Base-by-base conservation (phyloP, 2,329 filamentous ascomycete species). In the Phaeosphaeriaceae sp. region DNA sequence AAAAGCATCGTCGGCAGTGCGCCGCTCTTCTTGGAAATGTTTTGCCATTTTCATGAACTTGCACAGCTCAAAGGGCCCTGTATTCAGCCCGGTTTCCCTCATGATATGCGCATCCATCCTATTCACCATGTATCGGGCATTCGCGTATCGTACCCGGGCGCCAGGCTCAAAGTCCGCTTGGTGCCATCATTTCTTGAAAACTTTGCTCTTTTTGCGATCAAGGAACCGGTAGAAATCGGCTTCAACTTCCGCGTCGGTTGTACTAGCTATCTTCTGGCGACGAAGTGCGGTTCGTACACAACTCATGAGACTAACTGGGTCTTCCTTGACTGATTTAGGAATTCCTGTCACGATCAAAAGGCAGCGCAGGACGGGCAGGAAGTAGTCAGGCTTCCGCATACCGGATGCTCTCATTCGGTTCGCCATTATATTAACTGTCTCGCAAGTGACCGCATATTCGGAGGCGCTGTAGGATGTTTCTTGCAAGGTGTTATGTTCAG, bases 161-260 rank as follows among this genome's bases (percentile, higher is more conserved):
- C 72, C 67, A 0, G 75, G 73, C 39, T 77, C 74, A 1, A 78
- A 56, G 37, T 81, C 78, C 4, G 70, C 77, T 4, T 69, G 63
- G 47, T 80, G 78, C 66, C 77, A 80, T 21, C 68, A 65, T 38
- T 77, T 65, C 42, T 80, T 77, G 61, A 78, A 76, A 6, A 64
- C 64, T 65, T 63, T 73, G 11, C 70, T 65, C 46, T 70, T 71
- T 40, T 74, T 65, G 18, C 71, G 66, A 18, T 74, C 51, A 18
- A 58, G 64, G 48, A 68, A 69, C 3, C 54, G 55, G 26, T 61
- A 61, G 26, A 70, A 72, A 11, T 71, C 66, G 16, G 54, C 57
- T 23, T 62, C 51, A 18, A 58, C 54, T 6, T 53, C 48, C 17
- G 18, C 32, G 6, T 50, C 4, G 15, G 42, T 55, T 2, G 12